A percentile compares a stretch with the other conserved stretches of the same genome.
These are phyloP conservation scores for Termitomyces sp. DNA, from an alignment of 768 basidiomycete species.

Conservation along the genomic window DNA sequence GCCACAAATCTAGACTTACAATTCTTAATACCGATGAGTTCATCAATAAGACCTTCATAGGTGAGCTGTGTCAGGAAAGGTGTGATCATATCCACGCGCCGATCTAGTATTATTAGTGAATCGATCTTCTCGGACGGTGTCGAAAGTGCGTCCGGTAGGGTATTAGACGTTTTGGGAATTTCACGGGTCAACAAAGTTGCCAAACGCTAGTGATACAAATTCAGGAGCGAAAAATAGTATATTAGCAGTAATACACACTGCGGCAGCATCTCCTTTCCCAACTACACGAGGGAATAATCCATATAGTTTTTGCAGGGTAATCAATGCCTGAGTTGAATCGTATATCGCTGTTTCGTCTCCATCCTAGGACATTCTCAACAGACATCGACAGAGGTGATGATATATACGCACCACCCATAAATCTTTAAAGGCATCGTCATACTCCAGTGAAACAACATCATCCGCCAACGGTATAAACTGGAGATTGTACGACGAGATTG, in stretches of 20 bases:
- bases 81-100: conserved; percentile 92
- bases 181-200: conserved; percentile 69
- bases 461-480: conserved; percentile 94
- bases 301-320: conserved; percentile 79
- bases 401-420: conserved; percentile 77
- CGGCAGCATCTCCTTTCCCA: conserved; percentile 89
- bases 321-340: conserved; percentile 84
- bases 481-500: conserved; percentile 82
- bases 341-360: conserved; percentile 90
- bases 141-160: conserved; percentile 39
- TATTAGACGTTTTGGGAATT: conserved; percentile 38
- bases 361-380: conserved; percentile 49
- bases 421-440: conserved; percentile 83
- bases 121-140: conserved; percentile 68
- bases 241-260: conserved; percentile 37
- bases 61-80: conserved; percentile 94
- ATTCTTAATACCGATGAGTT: conserved; percentile 86
- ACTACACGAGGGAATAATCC: conserved; percentile 90
- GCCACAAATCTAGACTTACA: conserved; percentile 47
- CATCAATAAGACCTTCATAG: conserved; percentile 94
- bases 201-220: conserved; percentile 54
- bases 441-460: conserved; percentile 89
- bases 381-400: conserved; percentile 2
- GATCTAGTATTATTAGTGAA: conserved; percentile 84
- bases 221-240: conserved; percentile 6